phyloP scores from a whole-genome alignment of 129 eudicot genomes.

The Helianthus tuberosus region DNA sequence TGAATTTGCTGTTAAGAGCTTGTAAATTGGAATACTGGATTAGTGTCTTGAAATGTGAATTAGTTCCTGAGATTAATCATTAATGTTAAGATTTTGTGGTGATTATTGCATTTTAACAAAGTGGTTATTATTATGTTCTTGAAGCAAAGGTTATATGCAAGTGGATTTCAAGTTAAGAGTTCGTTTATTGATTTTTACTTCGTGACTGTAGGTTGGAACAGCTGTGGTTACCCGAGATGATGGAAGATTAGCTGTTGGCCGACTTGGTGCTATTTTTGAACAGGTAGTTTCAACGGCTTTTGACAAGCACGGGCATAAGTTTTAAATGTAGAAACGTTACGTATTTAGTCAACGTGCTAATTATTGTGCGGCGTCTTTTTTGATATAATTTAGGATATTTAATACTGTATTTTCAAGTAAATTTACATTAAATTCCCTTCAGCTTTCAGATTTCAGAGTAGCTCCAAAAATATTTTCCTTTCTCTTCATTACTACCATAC shows the following conservation, averaged over 20 bases:
- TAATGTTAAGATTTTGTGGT: conserved; percentile 1
- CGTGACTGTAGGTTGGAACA: conserved; percentile 66
- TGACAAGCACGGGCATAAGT: conserved; percentile 6
- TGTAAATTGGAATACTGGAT: background rate
- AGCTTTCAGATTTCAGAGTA: background rate
- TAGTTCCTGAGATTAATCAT: conserved; percentile 8
- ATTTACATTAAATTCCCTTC: background rate
- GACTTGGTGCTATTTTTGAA: conserved; percentile 88
- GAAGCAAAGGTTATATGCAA: conserved; percentile 13
- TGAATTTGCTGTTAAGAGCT: background rate
- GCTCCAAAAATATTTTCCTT: conserved; percentile 8
- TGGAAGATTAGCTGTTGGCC: conserved; percentile 91
- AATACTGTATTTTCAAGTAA: background rate
- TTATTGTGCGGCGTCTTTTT: background rate
- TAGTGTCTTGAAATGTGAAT: conserved; percentile 19
- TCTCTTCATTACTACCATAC: background rate
- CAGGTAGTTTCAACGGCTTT: conserved; percentile 48
- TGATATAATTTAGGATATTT: background rate
- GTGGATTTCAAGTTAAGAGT: background rate
- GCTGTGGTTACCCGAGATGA: conserved; percentile 91
- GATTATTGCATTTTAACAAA: conserved; percentile 14
- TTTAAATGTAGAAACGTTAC: conserved; percentile 18
- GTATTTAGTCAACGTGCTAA: background rate
- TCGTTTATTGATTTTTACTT: background rate
- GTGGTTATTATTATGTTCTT: conserved; percentile 15